phyloP scores from a whole-genome alignment of 192 early-diverging fungal species.

The Phlyctochytrium arcticum region DNA sequence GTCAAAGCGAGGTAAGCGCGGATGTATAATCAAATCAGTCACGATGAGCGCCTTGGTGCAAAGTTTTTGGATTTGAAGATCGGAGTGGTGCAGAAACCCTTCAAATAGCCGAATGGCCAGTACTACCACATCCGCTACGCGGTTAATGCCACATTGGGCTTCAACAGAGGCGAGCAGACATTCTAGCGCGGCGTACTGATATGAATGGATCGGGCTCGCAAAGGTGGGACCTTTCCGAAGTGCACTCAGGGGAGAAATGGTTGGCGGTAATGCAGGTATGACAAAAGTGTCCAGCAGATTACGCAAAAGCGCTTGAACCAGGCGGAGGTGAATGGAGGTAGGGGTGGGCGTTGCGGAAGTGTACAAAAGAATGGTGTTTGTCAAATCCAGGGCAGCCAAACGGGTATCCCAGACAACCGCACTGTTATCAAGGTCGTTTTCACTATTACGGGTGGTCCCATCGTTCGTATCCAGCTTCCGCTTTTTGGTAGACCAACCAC shows the following conservation, averaged over 20 bases:
- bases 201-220: background rate
- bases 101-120: background rate
- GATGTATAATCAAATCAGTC: slow-evolving; percentile 7
- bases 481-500: too few relatives aligned
- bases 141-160: background rate
- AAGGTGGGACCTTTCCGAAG: too few relatives aligned
- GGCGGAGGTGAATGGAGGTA: background rate
- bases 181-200: slow-evolving; percentile 3
- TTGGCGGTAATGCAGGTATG: too few relatives aligned
- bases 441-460: too few relatives aligned
- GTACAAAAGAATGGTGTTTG: background rate
- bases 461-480: too few relatives aligned
- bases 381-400: too few relatives aligned
- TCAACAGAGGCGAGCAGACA: background rate
- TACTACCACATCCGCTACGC: slow-evolving; percentile 1
- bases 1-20: slow-evolving; percentile 17
- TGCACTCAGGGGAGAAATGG: too few relatives aligned
- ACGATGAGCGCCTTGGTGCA: background rate
- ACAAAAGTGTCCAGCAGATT: too few relatives aligned
- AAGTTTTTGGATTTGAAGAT: slow-evolving; percentile 2
- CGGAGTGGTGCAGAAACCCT: slow-evolving; percentile 6
- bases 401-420: too few relatives aligned
- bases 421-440: too few relatives aligned
- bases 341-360: background rate
- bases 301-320: background rate